Evolutionary conservation across 2,329 filamentous ascomycete genomes (phyloP), one percentile per base, ranked within the genome.

Genomic region (Exophiala sideris): DNA sequence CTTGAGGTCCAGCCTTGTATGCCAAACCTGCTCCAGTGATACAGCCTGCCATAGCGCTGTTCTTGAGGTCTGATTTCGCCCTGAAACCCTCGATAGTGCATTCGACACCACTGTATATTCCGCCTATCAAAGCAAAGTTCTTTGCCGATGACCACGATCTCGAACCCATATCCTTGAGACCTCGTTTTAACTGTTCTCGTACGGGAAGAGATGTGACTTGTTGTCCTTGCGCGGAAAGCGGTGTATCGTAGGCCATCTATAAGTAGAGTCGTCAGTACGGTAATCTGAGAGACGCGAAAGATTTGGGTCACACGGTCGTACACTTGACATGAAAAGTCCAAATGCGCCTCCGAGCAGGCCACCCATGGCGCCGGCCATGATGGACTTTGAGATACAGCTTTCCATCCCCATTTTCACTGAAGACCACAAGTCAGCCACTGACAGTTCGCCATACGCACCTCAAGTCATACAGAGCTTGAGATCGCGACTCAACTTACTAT

Each of bases 241-340:
- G 89, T 0, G 91, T 96, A 70, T 99, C 94, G 81, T 99, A 99
- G 73, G 90, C 87, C 94, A 99, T 99, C 90, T 95, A 59, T 47
- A 48, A 29, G 36, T 8, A 35, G 42, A 16, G 4, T 16, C 12
- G 21, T 12, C 50, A 53, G 39, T 24, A 29, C 4, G 2, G 4
- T 1, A 3, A 29, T 8, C 24, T 29, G 5, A 1, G 24, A 3
- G 24, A 5, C 1, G 24, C 1, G 3, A 3, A 24, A 40, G 51
- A 11, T 16, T 29, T 14, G 44, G 36, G 21, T 10, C 1, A 16
- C 10, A 40, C 42, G 35, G 41, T 20, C 47, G 47, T 47, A 50
- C 50, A 95, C 89, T 94, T 56, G 91, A 90, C 92, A 97, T 99
- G 78, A 99, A 99, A 66, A 97, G 81, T 64, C 94, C 94, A 65